These are phyloP conservation scores for Letharia columbiana DNA, from an alignment of 495 filamentous ascomycete species.

Conservation along the genomic window DNA sequence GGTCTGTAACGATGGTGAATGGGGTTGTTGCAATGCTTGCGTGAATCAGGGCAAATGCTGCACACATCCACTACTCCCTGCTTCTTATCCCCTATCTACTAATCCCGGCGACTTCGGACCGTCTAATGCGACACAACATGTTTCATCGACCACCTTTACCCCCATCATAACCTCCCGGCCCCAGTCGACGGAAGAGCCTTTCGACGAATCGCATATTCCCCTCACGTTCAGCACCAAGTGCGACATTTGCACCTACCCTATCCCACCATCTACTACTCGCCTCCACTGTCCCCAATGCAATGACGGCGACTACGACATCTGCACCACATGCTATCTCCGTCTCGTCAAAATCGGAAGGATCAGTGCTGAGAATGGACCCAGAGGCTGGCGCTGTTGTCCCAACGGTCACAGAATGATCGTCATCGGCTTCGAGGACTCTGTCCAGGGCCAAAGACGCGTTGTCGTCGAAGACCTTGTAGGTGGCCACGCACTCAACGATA, in stretches of 20 bases:
- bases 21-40: constrained; percentile 81
- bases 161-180: constrained; percentile 16
- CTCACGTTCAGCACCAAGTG: constrained; percentile 63
- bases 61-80: constrained; percentile 65
- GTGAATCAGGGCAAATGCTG: constrained; percentile 70
- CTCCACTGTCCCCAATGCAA: constrained; percentile 66
- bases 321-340: constrained; percentile 61
- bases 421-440: constrained; percentile 57
- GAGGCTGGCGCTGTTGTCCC: constrained; percentile 73
- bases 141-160: constrained; percentile 2
- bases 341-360: constrained; percentile 54
- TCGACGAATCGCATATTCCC: constrained; percentile 40
- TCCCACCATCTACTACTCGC: constrained; percentile 57
- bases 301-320: constrained; percentile 76
- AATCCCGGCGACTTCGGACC: constrained; percentile 8
- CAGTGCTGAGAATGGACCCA: constrained; percentile 60
- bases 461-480: constrained; percentile 64
- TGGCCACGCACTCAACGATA: constrained; percentile 52
- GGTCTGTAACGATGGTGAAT: constrained; percentile 78
- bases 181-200: constrained; percentile 24
- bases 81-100: constrained; percentile 26
- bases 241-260: constrained; percentile 61
- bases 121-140: neutral
- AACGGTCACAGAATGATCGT: constrained; percentile 77
- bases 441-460: constrained; percentile 45